Evolutionary conservation across 2,329 filamentous ascomycete species (phyloP), one percentile per base, ranked within the genome.

Genomic region (Cladosporium sp.): DNA sequence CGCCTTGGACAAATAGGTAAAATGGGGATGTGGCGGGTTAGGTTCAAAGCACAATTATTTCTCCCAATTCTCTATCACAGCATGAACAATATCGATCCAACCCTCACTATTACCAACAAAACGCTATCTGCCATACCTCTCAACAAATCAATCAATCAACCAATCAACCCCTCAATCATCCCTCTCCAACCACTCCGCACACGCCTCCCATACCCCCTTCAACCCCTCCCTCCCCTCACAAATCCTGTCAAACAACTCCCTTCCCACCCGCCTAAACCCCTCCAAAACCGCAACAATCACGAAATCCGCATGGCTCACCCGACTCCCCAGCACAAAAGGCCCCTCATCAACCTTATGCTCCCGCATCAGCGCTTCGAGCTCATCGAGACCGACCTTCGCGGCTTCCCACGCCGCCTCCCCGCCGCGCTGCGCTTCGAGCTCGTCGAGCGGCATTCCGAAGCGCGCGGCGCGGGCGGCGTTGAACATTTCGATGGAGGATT

Each of bases 201-300:
- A 60, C 2, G 52, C 63, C 24, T 67, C 64, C 59, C 68, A 75
- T 57, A 72, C 36, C 11, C 70, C 60, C 47, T 73, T 74, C 68
- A 73, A 67, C 34, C 76, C 77, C 4, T 75, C 69, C 3, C 60
- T 68, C 57, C 78, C 76, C 68, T 77, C 72, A 7, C 78, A 67
- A 65, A 74, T 62, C 57, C 74, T 77, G 44, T 74, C 74, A 67
- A 26, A 64, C 26, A 55, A 14, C 55, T 64, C 59, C 57, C 12
- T 5, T 12, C 57, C 57, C 66, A 71, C 36, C 36, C 57, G 21
- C 36, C 57, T 59, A 30, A 59, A 47, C 36, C 57, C 57, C 71
- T 79, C 76, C 5, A 81, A 66, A 2, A 70, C 67, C 5, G 78
- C 79, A 11, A 77, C 76, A 68, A 81, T 74, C 44, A 79, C 79